Evolutionary conservation across 2,329 filamentous ascomycete species (phyloP).

Genomic region (Magnaporthales sp.): DNA sequence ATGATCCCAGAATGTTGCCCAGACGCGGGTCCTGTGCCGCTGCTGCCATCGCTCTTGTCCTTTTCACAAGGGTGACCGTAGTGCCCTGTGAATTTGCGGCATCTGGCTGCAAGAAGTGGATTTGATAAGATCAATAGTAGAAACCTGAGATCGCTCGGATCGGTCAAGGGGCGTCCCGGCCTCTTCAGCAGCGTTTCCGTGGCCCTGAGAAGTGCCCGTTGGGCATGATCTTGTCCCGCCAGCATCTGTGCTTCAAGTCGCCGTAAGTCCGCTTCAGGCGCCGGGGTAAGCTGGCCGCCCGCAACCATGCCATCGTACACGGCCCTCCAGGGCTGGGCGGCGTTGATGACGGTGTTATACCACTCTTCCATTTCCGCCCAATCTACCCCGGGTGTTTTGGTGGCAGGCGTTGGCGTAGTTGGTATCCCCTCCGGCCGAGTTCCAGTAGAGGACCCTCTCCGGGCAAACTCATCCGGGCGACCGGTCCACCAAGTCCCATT

Average conservation of each 20-base stretch:
- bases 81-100: constrained; percentile 30
- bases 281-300: constrained; percentile 19
- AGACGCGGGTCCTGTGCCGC: constrained; percentile 33
- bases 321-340: constrained; percentile 57
- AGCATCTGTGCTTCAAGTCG: constrained; percentile 38
- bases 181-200: constrained; percentile 74
- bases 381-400: constrained; percentile 51
- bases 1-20: constrained; percentile 75
- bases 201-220: constrained; percentile 64
- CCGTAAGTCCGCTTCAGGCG: constrained; percentile 26
- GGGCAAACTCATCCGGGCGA: constrained; percentile 31
- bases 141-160: constrained; percentile 65
- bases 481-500: constrained; percentile 80
- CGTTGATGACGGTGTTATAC: constrained; percentile 62
- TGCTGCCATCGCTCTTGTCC: constrained; percentile 4
- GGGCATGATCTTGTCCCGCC: constrained; percentile 58
- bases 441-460: constrained; percentile 2
- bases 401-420: constrained; percentile 29
- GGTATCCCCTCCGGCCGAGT: constrained; percentile 22
- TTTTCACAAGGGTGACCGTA: constrained; percentile 23
- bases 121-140: constrained; percentile 72
- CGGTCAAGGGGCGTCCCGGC: constrained; percentile 60
- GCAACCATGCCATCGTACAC: constrained; percentile 46
- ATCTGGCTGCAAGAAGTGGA: constrained; percentile 55
- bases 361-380: constrained; percentile 65